A percentile compares a stretch with the other conserved stretches of the same genome.
Evolutionary conservation across 2,329 filamentous ascomycete genomes (phyloP).

Genomic region (Botryotinia convoluta): DNA sequence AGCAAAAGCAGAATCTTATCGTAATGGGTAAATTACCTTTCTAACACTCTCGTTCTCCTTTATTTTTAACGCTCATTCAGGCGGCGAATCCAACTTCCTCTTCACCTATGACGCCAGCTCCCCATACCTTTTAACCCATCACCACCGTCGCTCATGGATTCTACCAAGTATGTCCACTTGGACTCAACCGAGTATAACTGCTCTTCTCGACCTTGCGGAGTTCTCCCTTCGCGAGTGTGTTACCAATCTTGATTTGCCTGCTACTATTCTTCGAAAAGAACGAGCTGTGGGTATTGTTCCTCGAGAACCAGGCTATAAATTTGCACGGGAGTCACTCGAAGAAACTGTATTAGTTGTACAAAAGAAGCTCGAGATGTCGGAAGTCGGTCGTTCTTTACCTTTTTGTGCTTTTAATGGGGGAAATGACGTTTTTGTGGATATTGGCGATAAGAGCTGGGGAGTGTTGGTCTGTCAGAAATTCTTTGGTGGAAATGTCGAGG

Average conservation of each 20-base stretch:
- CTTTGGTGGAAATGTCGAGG: constrained; percentile 57
- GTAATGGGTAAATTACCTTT: constrained; percentile 61
- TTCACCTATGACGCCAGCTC: constrained; percentile 71
- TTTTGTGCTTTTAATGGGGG: constrained; percentile 99
- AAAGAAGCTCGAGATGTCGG: constrained; percentile 81
- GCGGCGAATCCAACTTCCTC: constrained; percentile 93
- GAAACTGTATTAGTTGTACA: constrained; percentile 95
- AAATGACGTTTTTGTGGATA: constrained; percentile 97
- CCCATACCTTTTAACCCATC: constrained; percentile 65
- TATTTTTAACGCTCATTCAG: constrained; percentile 25
- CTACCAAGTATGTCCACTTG: constrained; percentile 75
- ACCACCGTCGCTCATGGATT: constrained; percentile 67
- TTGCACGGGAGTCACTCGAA: constrained; percentile 85
- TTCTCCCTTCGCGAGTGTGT: constrained; percentile 79
- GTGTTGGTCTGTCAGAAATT: constrained; percentile 89
- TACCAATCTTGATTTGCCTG: constrained; percentile 73
- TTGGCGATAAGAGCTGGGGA: constrained; percentile 96
- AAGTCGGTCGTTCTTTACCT: constrained; percentile 66
- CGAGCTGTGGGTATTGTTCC: constrained; percentile 78
- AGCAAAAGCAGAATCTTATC: constrained; percentile 75
- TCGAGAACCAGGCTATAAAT: constrained; percentile 59
- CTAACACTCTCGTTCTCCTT: not conserved
- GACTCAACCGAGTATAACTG: constrained; percentile 72
- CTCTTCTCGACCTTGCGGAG: constrained; percentile 87
- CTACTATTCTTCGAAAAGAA: constrained; percentile 80